Base-by-base conservation (phyloP, 78 protist species). In the Goniomonas avonlea region DNA sequence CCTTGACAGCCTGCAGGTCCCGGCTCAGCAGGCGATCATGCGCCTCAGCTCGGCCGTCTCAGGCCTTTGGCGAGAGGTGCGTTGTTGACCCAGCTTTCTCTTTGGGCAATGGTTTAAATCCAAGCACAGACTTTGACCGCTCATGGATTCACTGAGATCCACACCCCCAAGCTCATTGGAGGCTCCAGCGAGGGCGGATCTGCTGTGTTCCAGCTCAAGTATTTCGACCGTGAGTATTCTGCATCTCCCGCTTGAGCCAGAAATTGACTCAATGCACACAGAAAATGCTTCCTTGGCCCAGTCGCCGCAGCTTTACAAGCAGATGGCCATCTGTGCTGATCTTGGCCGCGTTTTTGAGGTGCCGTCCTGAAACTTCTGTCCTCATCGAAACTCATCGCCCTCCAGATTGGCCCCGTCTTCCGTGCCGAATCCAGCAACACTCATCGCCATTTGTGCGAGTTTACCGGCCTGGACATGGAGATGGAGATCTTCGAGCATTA, bases 401-500 rank as follows among this genome's bases (percentile, higher is more conserved):
- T 11, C n/a, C 50, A 97, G 80, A 76, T 98, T 20, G 99, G 92
- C 1, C 99, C 99, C 31, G 96, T 93, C n/a, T 95, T 92, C 85
- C 86, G 99, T 27, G 97, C 99, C 35, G 99, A 98, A 86, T 83
- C 91, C 80, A 80, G 94, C 25, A 48, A 87, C 88, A 98, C 99
- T 15, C 94, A 86, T 80, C 94, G 99, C 41, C 99, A 98, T 75
- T 41, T 98, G 80, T 85, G 93, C 60, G 99, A 98, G 88, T 98
- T 98, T 77, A 88, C 83, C 37, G 99, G 99, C 32, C 89, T 96
- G 39, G 99, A 98, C 91, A 20, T 98, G 35, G 99, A 98, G 77
- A 96, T 96, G 99, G 90, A 73, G 23, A 83, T 95, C 84, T 50
- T 85, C 50, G 92, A 92, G 63, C 94, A 91, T 86, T 94, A 92